phyloP scores from a whole-genome alignment of 345 rosid species.

The Chamaenerion angustifolium region DNA sequence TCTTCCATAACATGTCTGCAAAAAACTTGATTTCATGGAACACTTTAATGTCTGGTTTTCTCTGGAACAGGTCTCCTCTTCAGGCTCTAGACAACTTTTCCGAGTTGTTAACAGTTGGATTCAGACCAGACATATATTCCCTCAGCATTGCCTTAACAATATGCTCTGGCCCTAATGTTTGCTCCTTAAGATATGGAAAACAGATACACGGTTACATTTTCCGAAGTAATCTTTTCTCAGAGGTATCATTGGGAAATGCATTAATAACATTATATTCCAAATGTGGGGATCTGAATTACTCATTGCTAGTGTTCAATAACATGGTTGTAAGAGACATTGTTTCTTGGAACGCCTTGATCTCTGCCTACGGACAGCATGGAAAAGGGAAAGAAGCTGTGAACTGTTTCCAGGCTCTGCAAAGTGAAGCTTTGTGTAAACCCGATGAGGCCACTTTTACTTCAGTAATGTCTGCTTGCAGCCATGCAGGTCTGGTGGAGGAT shows the following conservation, averaged over 20 bases:
- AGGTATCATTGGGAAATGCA: constrained; percentile 42
- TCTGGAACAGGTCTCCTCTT: constrained; percentile 30
- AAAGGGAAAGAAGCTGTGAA: constrained; percentile 44
- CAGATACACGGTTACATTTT: constrained; percentile 43
- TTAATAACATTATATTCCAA: constrained; percentile 54
- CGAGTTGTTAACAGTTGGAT: constrained; percentile 28
- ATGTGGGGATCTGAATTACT: constrained; percentile 42
- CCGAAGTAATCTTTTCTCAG: constrained; percentile 20
- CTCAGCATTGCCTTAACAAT: constrained; percentile 34
- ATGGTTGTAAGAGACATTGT: constrained; percentile 40
- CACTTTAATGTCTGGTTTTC: constrained; percentile 40
- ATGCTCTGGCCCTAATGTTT: constrained; percentile 26
- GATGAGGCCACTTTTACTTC: constrained; percentile 55
- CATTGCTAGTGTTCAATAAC: constrained; percentile 32
- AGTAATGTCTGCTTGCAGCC: constrained; percentile 70
- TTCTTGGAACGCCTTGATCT: constrained; percentile 65
- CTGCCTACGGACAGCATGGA: constrained; percentile 62
- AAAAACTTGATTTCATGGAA: constrained; percentile 69
- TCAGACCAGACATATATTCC: constrained; percentile 41
- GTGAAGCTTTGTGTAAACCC: constrained; percentile 20
- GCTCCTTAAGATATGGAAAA: constrained; percentile 38
- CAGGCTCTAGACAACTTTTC: constrained; percentile 33
- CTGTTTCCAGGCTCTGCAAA: constrained; percentile 33
- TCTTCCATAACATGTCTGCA: constrained; percentile 22
- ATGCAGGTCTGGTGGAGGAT: constrained; percentile 45